These are phyloP conservation scores for Kalanchoe fedtschenkoi DNA, from an alignment of 164 flowering plant species.

Conservation along the genomic window DNA sequence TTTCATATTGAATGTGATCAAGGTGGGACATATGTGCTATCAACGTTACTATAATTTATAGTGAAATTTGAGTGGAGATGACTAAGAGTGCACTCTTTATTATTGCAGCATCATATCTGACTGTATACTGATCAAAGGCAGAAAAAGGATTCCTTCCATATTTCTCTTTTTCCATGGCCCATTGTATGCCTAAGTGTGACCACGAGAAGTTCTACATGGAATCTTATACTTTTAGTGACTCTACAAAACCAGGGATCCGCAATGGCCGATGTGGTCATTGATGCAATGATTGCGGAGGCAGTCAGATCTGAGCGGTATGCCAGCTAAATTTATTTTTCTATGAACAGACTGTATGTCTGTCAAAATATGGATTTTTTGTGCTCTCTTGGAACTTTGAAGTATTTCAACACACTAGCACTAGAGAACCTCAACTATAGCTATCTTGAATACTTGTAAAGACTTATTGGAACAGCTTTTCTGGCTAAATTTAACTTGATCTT, in stretches of 20 bases:
- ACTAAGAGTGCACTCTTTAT: not conserved
- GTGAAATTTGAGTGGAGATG: not conserved
- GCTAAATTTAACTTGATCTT: not conserved
- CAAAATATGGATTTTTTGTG: not conserved
- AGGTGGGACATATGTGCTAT: not conserved
- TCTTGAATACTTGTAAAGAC: not conserved
- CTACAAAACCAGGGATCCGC: slow-evolving; percentile 84
- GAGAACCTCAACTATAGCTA: not conserved
- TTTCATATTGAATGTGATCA: not conserved
- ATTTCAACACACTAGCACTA: not conserved
- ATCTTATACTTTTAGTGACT: slow-evolving; percentile 55
- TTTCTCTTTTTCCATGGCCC: slow-evolving; percentile 80
- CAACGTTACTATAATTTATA: no score
- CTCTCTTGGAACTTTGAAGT: not conserved
- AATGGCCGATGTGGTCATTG: slow-evolving; percentile 92
- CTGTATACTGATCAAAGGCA: slow-evolving; percentile 77
- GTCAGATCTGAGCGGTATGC: slow-evolving; percentile 56
- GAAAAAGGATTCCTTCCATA: slow-evolving; percentile 74
- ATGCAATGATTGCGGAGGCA: slow-evolving; percentile 98
- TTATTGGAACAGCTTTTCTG: not conserved
- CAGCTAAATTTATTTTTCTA: not conserved
- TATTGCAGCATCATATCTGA: slow-evolving; percentile 75
- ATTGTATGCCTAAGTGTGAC: slow-evolving; percentile 39
- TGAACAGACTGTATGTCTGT: not conserved
- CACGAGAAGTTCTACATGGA: slow-evolving; percentile 43